Base-by-base conservation (phyloP, 129 eudicot species). In the Flaveria bidentis region DNA sequence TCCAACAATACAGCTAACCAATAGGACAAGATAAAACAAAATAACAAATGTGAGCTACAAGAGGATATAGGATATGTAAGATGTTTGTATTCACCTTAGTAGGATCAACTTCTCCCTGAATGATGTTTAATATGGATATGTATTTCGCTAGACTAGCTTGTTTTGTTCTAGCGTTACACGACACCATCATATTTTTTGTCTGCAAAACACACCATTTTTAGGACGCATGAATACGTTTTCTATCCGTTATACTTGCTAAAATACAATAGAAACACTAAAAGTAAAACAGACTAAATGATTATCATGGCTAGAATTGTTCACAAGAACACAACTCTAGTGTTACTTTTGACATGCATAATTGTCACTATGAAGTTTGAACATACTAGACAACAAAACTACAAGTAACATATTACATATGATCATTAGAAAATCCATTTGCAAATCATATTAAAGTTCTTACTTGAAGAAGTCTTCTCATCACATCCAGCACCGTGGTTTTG, bases 391-490 rank as follows among this genome's bases (percentile, higher is more conserved):
- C 6, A 1, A 26, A 49, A 28, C 62, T 71, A 16, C 62, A 28
- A 26, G 28, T 30, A 30, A 30, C 36, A 71, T 28, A 18, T 6
- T n/a, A 45, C 36, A 71, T 28, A 18, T 6, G 30, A 45, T 23
- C 12, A 10, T 55, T 55, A 18, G 61, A 41, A 73, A 74, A 72
- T 51, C 28, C 23, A 39, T 53, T 72, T 20, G 22, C 11, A 1
- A 23, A 23, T 23, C 26, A 23, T 23, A 62, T 64, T 49, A 30
- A 4, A 39, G 16, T 47, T 39, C 90, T 84, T 86, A 71, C 97
- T 90, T 92, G 97, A 76, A 92, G 94, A 83, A 92, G 96, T 78
- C 96, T 88, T 90, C 98, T 93, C 98, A 93, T 93, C 76, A 93
- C 98, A 84, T 90, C 98, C 15, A 93, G 83, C 10, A 93, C 98